Conservation (phyloP, 176 grass and related monocot genomes). For the Aegilops bicornis region DNA sequence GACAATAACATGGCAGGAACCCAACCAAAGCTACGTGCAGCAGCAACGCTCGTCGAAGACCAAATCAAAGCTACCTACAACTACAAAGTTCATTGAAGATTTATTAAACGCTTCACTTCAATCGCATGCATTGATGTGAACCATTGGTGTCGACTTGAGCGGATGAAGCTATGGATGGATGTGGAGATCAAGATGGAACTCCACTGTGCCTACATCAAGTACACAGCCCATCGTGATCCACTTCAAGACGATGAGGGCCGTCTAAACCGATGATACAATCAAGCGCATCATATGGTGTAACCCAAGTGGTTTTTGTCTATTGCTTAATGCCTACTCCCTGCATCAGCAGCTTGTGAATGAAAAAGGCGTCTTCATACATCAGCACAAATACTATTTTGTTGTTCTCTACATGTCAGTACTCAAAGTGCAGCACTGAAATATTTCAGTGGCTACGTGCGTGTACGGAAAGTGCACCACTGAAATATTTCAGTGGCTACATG, state of each 20-base stretch:
- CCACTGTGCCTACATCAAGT: neutral
- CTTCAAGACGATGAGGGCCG: too few species aligned
- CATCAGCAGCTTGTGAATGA: neutral
- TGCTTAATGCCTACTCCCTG: neutral
- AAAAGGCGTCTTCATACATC: neutral
- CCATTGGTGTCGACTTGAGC: neutral
- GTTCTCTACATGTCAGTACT: neutral
- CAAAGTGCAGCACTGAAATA: too few species aligned
- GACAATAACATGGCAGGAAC: too few species aligned
- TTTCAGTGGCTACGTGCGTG: too few species aligned
- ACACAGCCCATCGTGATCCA: too few species aligned
- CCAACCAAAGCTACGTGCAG: too few species aligned
- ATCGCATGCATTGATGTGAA: neutral
- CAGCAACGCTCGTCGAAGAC: too few species aligned
- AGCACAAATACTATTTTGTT: neutral
- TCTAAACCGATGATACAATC: too few species aligned
- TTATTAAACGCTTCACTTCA: neutral
- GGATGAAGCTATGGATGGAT: neutral
- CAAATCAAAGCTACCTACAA: neutral
- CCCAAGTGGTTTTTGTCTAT: neutral
- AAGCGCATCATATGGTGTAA: neutral
- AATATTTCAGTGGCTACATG: too few species aligned
- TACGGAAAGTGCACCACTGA: too few species aligned
- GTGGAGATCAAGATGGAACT: conserved; percentile 18
- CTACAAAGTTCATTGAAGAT: neutral